Conservation (phyloP, 1,284 basidiomycete genomes). For the Stygiomarasmius scandens region DNA sequence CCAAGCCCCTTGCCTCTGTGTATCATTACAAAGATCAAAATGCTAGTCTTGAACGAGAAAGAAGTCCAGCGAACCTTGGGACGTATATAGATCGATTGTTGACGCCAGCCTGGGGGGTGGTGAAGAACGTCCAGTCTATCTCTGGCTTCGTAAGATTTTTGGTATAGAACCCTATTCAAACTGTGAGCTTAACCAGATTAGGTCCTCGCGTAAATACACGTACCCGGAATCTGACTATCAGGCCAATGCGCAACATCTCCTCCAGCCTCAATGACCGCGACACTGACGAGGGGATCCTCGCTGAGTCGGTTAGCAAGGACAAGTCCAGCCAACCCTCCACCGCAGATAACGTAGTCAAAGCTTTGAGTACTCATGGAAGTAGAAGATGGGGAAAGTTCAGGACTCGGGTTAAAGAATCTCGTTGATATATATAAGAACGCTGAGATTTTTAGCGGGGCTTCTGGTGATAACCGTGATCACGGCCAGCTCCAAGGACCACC, state of each 20-base stretch:
- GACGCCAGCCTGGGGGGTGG: conserved; percentile 10
- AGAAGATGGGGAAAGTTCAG: too few species aligned
- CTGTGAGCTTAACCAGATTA: not conserved
- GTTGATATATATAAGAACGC: too few species aligned
- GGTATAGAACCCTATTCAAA: not conserved
- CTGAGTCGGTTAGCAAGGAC: conserved; percentile 24
- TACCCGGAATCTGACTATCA: conserved; percentile 14
- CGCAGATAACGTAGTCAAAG: conserved; percentile 11
- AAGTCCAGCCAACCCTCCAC: conserved; percentile 22
- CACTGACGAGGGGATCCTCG: conserved; percentile 21
- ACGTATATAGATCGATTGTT: conserved; percentile 7
- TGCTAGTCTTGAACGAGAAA: too few species aligned
- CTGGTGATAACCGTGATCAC: too few species aligned
- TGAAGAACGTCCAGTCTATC: conserved; percentile 16
- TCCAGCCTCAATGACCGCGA: conserved; percentile 31
- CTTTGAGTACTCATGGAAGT: not conserved
- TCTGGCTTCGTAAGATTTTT: conserved; percentile 6
- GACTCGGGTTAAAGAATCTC: too few species aligned
- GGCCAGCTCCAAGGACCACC: too few species aligned
- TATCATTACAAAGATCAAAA: too few species aligned
- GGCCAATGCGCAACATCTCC: conserved; percentile 13
- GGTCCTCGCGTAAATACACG: not conserved
- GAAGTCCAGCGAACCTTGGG: not conserved
- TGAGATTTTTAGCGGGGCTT: too few species aligned
- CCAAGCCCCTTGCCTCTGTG: conserved; percentile 15